Evolutionary conservation across 2,329 filamentous ascomycete species (phyloP).

Genomic region (Xylariaceae sp.): DNA sequence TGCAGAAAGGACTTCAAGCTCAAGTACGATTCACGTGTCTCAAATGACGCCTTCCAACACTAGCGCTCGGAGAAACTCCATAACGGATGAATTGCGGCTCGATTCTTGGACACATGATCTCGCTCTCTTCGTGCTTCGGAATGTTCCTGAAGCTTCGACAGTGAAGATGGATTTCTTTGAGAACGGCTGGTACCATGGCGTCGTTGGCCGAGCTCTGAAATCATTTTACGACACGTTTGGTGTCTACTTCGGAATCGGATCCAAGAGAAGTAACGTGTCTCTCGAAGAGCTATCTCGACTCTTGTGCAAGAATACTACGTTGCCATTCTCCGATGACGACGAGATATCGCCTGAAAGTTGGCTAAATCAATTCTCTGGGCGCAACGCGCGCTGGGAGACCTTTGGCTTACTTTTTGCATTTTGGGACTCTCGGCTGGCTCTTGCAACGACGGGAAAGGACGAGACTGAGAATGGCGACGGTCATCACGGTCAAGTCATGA

Average conservation of each 20-base stretch:
- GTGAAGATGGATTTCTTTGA: slow-evolving; percentile 23
- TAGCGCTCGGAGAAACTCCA: not conserved
- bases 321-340: slow-evolving; percentile 35
- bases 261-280: too few species aligned
- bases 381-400: slow-evolving; percentile 40
- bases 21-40: slow-evolving; percentile 33
- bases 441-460: slow-evolving; percentile 3
- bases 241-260: slow-evolving; percentile 23
- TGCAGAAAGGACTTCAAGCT: slow-evolving; percentile 22
- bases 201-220: slow-evolving; percentile 28
- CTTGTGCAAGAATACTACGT: slow-evolving; percentile 37
- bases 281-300: slow-evolving; percentile 6
- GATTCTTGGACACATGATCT: slow-evolving; percentile 31
- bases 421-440: slow-evolving; percentile 21
- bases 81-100: slow-evolving; percentile 14
- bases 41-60: slow-evolving; percentile 9
- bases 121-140: slow-evolving; percentile 35
- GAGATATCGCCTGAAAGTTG: slow-evolving; percentile 35
- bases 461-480: slow-evolving; percentile 8
- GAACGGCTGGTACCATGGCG: slow-evolving; percentile 32
- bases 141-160: slow-evolving; percentile 30
- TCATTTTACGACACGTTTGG: slow-evolving; percentile 34
- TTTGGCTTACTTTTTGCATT: slow-evolving; percentile 37
- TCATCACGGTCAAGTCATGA: slow-evolving; percentile 15
- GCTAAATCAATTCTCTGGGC: slow-evolving; percentile 37